Evolutionary conservation across 2,329 filamentous ascomycete genomes (phyloP).

Genomic region (Nigrospora oryzae): DNA sequence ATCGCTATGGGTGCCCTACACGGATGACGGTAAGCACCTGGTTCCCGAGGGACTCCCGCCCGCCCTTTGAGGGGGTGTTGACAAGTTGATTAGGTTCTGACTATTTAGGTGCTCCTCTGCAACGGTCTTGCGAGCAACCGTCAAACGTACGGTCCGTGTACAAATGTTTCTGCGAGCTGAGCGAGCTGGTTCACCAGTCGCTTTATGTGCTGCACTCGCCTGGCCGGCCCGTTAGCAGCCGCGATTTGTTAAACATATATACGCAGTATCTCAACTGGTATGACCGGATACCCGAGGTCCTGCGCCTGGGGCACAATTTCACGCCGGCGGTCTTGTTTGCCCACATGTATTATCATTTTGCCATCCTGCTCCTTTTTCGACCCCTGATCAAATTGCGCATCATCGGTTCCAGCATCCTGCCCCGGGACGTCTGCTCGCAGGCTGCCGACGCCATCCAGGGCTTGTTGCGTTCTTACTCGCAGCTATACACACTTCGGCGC

Average conservation of each 20-base stretch:
- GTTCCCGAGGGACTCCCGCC: slow-evolving; percentile 6
- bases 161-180: slow-evolving; percentile 63
- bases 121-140: slow-evolving; percentile 50
- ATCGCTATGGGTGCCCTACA: slow-evolving; percentile 51
- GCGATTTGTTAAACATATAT: slow-evolving; percentile 55
- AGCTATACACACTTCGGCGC: slow-evolving; percentile 47
- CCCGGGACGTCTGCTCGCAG: slow-evolving; percentile 57
- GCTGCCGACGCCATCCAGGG: slow-evolving; percentile 52
- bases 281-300: slow-evolving; percentile 52
- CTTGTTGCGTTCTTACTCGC: slow-evolving; percentile 46
- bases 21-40: slow-evolving; percentile 41
- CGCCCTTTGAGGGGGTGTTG: not conserved
- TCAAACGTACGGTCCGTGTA: slow-evolving; percentile 62
- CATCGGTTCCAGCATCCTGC: slow-evolving; percentile 53
- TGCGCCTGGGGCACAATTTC: slow-evolving; percentile 59
- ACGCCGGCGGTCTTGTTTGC: slow-evolving; percentile 66
- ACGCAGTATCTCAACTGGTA: slow-evolving; percentile 67
- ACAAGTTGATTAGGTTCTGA: slow-evolving; percentile 5
- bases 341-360: slow-evolving; percentile 66
- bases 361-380: slow-evolving; percentile 65
- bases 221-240: slow-evolving; percentile 53
- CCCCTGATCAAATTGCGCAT: slow-evolving; percentile 60
- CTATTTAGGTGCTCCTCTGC: slow-evolving; percentile 37
- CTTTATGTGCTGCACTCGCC: slow-evolving; percentile 67
- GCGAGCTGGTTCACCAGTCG: slow-evolving; percentile 64